Conservation (phyloP, 2,329 filamentous ascomycete species). For the Aspergillus piperis region DNA sequence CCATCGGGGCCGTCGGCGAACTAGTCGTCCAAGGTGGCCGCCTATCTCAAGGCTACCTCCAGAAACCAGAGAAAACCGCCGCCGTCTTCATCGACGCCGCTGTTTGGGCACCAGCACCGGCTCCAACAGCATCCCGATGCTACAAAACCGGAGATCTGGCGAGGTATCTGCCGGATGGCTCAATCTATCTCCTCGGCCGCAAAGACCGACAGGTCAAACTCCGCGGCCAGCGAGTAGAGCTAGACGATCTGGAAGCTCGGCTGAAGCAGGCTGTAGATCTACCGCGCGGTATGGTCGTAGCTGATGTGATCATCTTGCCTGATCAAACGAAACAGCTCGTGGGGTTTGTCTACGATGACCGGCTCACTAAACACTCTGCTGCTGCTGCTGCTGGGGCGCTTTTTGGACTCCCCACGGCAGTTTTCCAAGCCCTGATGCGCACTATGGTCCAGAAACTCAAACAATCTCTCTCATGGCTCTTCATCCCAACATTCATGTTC, state of each 20-base stretch:
- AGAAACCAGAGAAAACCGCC: neutral
- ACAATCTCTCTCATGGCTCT: neutral
- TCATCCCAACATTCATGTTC: neutral
- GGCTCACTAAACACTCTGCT: neutral
- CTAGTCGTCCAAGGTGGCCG: slow-evolving; percentile 30
- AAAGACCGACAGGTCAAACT: neutral
- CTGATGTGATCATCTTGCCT: neutral
- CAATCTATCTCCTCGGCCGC: neutral
- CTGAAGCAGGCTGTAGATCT: neutral
- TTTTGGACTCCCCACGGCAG: neutral
- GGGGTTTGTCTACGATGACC: neutral
- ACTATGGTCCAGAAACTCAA: neutral
- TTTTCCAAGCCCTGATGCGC: neutral
- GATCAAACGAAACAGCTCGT: neutral
- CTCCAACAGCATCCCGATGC: neutral
- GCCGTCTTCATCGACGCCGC: neutral
- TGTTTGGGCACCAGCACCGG: neutral
- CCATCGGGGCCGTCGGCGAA: slow-evolving; percentile 18
- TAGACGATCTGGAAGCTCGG: neutral
- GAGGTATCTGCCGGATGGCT: neutral
- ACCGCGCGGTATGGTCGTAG: neutral
- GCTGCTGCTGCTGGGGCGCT: neutral
- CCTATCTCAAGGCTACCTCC: neutral
- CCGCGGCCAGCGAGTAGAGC: neutral
- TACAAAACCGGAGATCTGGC: neutral